phyloP scores from a whole-genome alignment of 495 filamentous ascomycete genomes.

The Aspergillus haitiensis region DNA sequence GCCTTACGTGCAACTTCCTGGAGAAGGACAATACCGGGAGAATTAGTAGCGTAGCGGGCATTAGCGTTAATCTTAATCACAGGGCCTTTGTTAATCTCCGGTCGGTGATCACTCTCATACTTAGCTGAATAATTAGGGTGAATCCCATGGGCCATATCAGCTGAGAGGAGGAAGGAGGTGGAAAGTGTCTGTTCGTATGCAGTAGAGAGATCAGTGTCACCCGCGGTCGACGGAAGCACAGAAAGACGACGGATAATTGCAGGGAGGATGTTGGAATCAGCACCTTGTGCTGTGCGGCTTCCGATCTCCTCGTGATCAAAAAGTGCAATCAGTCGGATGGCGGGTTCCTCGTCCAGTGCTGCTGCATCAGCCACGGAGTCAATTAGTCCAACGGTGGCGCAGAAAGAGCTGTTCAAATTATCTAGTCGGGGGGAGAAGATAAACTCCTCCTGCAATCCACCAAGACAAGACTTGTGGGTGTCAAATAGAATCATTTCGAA shows the following conservation, averaged over 20 bases:
- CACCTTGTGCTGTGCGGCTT: constrained; percentile 86
- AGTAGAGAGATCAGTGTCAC: constrained; percentile 60
- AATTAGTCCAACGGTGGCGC: constrained; percentile 77
- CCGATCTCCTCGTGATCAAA: constrained; percentile 99
- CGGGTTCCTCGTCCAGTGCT: constrained; percentile 69
- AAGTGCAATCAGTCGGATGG: constrained; percentile 83
- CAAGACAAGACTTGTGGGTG: constrained; percentile 84
- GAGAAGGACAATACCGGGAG: constrained; percentile 88
- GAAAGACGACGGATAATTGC: constrained; percentile 85
- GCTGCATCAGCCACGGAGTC: constrained; percentile 63
- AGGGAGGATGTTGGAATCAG: constrained; percentile 88
- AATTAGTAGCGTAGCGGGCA: constrained; percentile 92
- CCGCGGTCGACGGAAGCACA: constrained; percentile 59
- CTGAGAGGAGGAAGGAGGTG: constrained; percentile 91
- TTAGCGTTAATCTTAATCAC: constrained; percentile 99
- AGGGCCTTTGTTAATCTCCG: constrained; percentile 92
- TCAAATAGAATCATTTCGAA: constrained; percentile 97
- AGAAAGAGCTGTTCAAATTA: constrained; percentile 94
- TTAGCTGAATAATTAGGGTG: constrained; percentile 92
- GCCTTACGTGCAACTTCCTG: constrained; percentile 79
- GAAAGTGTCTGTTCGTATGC: constrained; percentile 92
- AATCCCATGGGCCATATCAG: constrained; percentile 95
- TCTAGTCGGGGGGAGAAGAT: constrained; percentile 92
- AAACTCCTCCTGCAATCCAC: constrained; percentile 89
- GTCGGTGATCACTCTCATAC: constrained; percentile 86